Base-by-base conservation (phyloP, 2,329 filamentous ascomycete species). In the Scortechinia acanthostroma region DNA sequence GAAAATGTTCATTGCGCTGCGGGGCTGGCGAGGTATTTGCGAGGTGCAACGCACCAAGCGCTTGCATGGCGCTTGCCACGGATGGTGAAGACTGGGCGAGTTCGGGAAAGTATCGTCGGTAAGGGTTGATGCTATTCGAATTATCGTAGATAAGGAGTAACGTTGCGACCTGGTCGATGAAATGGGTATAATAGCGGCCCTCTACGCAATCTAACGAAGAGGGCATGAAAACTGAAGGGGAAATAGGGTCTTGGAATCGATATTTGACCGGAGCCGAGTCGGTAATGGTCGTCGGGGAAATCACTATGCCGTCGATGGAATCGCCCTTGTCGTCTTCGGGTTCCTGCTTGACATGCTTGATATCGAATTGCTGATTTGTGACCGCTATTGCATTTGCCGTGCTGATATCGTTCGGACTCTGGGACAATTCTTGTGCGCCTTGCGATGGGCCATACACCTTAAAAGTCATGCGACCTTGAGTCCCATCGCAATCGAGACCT, bases 31-130 rank as follows among this genome's bases (percentile, higher is more conserved):
- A 60, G 1, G 63, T 61, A 30, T 63, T 63, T n/a, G 62, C 59
- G n/a, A 65, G 52, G 47, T 66, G 63, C 45, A 66, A 56, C 21
- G 63, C 63, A 6, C 62, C 63, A 21, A 66, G 49, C 16, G 63
- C 62, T 46, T 64, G 57, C 63, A 66, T 65, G 15, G 61, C 59
- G 43, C 55, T 58, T 16, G 55, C 53, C 53, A 63, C 60, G 4
- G 61, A 60, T 2, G 58, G 55, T 4, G 57, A 62, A 2, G 58
- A 57, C 22, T 49, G 57, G 2, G 60, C 55, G 16, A 62, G 49
- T 21, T 60, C 57, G 3, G 60, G 60, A 22, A 63, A 62, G 43
- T 53, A 53, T 21, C 49, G 49, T 23, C 59, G 59, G 42, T 58
- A 65, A 1, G 63, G 63, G 40, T 65, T 65, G 23, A 56, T 52